These are phyloP conservation scores for Skeletonema costatum DNA, from an alignment of 108 stramenopile species.

Conservation along the genomic window DNA sequence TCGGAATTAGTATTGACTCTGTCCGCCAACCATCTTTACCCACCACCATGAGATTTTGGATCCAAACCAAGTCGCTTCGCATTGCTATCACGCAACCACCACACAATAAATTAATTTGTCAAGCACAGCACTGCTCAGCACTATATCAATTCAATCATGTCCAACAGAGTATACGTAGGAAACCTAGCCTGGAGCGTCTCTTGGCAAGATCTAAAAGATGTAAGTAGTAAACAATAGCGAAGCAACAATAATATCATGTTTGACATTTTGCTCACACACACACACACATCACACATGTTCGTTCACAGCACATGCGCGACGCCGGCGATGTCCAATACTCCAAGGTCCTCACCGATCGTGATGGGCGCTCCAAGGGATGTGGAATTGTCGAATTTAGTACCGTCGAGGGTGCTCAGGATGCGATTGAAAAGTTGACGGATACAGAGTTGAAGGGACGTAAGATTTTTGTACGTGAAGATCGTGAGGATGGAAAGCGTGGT, in stretches of 20 bases:
- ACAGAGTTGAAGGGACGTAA: constrained; percentile 61
- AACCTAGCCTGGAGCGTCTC: constrained; percentile 82
- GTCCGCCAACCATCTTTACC: neutral
- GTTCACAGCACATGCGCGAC: constrained; percentile 67
- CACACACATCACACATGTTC: no score
- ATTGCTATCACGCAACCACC: neutral
- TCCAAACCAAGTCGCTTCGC: neutral
- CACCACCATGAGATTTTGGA: neutral
- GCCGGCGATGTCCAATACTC: constrained; percentile 82
- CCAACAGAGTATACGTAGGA: constrained; percentile 83
- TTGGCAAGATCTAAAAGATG: constrained; percentile 95
- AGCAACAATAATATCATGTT: no score
- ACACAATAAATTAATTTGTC: neutral
- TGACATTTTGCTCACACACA: no score
- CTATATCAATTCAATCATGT: neutral
- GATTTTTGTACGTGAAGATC: constrained; percentile 66
- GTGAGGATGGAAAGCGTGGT: constrained; percentile 40
- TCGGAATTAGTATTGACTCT: neutral
- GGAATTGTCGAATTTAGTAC: constrained; percentile 81
- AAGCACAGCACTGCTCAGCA: neutral
- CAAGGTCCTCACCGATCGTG: constrained; percentile 70
- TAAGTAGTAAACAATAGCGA: no score
- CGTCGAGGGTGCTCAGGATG: constrained; percentile 61
- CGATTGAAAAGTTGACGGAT: constrained; percentile 78
- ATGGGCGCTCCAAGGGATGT: constrained; percentile 83